Conservation (phyloP, 164 flowering plant species). For the Santalum album region DNA sequence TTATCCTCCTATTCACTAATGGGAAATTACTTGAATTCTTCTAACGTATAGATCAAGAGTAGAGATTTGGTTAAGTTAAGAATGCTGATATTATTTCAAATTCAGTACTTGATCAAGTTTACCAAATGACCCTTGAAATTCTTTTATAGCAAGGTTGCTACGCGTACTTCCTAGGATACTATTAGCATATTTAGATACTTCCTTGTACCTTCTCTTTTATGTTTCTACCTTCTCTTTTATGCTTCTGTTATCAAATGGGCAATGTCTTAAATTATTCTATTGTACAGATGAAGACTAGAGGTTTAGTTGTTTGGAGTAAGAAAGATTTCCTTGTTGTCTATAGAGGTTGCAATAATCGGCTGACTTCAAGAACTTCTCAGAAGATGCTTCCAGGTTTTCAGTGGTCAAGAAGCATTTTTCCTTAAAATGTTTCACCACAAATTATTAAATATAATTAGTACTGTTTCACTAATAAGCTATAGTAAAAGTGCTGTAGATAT, state of each 20-base stretch:
- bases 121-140: no score
- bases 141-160: no score
- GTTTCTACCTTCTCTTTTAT: neutral
- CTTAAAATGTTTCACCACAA: constrained; percentile 5
- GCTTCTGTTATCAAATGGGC: no score
- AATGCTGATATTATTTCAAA: no score
- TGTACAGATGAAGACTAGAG: constrained; percentile 74
- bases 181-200: no score
- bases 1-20: constrained; percentile 1
- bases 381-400: constrained; percentile 9
- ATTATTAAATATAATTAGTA: constrained; percentile 11
- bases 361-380: constrained; percentile 10
- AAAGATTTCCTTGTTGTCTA: constrained; percentile 67
- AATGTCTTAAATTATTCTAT: no score
- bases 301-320: constrained; percentile 76
- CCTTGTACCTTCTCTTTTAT: neutral
- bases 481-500: constrained; percentile 5
- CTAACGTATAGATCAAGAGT: no score
- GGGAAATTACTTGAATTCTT: no score
- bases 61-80: no score
- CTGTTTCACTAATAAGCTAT: constrained; percentile 2
- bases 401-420: constrained; percentile 10
- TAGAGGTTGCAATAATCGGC: constrained; percentile 45
- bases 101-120: no score
- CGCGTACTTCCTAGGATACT: no score